phyloP scores from a whole-genome alignment of 768 basidiomycete species.

The Hydnomerulius pinastri region DNA sequence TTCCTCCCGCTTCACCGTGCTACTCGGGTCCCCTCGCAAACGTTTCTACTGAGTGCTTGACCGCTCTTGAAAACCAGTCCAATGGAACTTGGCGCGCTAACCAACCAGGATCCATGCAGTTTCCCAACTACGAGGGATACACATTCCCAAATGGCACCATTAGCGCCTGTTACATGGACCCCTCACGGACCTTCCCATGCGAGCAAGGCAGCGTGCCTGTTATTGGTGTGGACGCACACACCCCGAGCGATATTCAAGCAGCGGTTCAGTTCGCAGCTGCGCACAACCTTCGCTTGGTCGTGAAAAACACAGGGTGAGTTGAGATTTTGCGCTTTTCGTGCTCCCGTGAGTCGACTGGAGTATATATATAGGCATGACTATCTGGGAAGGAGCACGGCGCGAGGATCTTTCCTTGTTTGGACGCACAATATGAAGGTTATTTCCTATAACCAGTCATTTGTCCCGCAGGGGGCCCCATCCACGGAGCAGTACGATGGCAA shows the following conservation, averaged over 20 bases:
- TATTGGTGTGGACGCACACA: conserved; percentile 14
- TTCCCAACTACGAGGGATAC: conserved; percentile 31
- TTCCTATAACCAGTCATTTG: conserved; percentile 27
- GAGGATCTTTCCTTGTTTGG: conserved; percentile 37
- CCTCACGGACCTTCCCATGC: conserved; percentile 13
- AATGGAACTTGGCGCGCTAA: conserved; percentile 41
- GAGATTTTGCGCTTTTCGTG: background rate
- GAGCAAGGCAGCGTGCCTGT: conserved; percentile 16
- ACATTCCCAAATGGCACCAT: conserved; percentile 44
- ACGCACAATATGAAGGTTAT: conserved; percentile 40
- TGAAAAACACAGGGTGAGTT: conserved; percentile 16
- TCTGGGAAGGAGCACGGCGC: conserved; percentile 38
- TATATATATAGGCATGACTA: conserved; percentile 33
- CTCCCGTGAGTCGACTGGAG: background rate
- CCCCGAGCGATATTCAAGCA: conserved; percentile 13
- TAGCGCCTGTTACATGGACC: conserved; percentile 36
- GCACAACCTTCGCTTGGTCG: conserved; percentile 8
- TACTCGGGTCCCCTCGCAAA: conserved; percentile 36
- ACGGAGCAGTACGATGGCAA: conserved; percentile 13
- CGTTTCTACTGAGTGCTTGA: conserved; percentile 37
- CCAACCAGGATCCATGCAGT: conserved; percentile 41
- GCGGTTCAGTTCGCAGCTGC: conserved; percentile 16
- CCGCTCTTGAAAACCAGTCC: conserved; percentile 21
- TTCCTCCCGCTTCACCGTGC: conserved; percentile 42
- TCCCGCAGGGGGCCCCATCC: conserved; percentile 29